Evolutionary conservation across 208 protist species (phyloP), one percentile per base, ranked within the genome.

Genomic region (Tritrichomonas musculus): DNA sequence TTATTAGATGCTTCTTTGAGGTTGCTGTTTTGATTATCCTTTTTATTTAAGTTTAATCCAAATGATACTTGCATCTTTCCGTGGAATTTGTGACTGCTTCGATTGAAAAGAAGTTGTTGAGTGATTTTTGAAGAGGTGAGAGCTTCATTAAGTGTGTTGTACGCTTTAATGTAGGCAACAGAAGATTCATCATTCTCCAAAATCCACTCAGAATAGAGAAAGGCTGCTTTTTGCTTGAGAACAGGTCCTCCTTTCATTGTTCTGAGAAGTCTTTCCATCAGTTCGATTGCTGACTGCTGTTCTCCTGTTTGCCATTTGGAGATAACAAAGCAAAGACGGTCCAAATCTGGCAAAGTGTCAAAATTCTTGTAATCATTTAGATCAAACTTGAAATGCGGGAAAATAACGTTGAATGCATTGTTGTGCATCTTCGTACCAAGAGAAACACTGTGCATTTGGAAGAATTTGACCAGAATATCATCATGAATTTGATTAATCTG

Each of bases 361-460:
- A 57, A 88, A 11, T 53, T 27, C n/a, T n/a, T n/a, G n/a, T n/a
- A n/a, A n/a, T n/a, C n/a, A n/a, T n/a, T n/a, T n/a, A n/a, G n/a
- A n/a, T n/a, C n/a, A n/a, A n/a, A n/a, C n/a, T n/a, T n/a, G 20
- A 88, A 49, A 36, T 88, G 0, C 2, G 77, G 77, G 77, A 88
- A 88, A 33, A 88, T 33, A 30, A 49, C n/a, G n/a, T 88, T 57
- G 20, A 88, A 88, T 55, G 77, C 47, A n/a, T 88, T 88, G 13
- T 53, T 60, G 27, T 88, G 77, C 17, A 57, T 88, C 30, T 88
- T 88, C 27, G 77, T 88, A 49, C 47, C 77, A 20, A 88, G 25
- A 39, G 47, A 44, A 25, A 57, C 41, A 30, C 8, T 30, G 14
- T 47, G 33, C 27, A 88, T 27, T 39, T 88, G 77, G 47, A 88